Evolutionary conservation across 176 grass and related monocot species (phyloP).

Genomic region (Olyra latifolia): DNA sequence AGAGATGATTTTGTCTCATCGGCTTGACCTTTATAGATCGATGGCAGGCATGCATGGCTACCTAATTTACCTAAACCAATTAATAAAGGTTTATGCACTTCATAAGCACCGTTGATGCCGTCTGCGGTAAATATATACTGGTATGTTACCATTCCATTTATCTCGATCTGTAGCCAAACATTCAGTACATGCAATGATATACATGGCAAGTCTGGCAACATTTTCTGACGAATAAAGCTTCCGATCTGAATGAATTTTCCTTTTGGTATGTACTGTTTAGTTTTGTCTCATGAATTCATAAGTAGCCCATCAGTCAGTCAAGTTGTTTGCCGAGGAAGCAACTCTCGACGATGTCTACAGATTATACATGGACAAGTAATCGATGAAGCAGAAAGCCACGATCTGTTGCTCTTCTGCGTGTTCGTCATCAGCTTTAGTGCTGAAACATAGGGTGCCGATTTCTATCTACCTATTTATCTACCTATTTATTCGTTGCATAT

Average conservation of each 20-base stretch:
- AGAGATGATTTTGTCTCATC: conserved; percentile 37
- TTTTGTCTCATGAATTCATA: background rate
- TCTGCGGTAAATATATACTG: background rate
- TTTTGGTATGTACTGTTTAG: background rate
- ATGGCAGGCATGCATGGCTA: background rate
- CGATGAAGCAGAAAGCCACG: no score
- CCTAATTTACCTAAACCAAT: background rate
- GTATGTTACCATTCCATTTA: background rate
- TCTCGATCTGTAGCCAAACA: background rate
- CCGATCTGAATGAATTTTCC: background rate
- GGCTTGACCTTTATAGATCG: conserved; percentile 31
- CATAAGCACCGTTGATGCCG: background rate
- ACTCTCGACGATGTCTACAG: no score
- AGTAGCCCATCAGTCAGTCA: no score
- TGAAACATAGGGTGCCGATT: no score
- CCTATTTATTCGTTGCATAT: background rate
- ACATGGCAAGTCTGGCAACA: no score
- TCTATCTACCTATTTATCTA: background rate
- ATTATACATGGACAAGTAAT: no score
- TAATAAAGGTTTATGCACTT: background rate
- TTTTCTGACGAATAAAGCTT: conserved; percentile 3
- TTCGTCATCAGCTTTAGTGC: no score
- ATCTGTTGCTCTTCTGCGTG: no score
- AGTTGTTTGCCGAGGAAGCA: no score
- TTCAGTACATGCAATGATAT: background rate